Conservation (phyloP, 1,284 basidiomycete genomes). For the Somion occarium region DNA sequence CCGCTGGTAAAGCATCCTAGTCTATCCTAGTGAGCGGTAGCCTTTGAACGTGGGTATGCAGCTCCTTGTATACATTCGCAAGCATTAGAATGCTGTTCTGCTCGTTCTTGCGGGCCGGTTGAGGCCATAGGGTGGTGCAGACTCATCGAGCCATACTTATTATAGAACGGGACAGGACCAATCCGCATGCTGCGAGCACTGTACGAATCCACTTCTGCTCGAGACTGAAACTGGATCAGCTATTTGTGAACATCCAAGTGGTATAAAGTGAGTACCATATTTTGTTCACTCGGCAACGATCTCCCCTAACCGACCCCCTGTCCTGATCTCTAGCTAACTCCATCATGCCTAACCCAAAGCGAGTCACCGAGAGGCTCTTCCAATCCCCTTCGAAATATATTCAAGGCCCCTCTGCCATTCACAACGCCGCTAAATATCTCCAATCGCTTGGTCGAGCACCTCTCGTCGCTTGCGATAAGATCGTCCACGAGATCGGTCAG, state of each 20-base stretch:
- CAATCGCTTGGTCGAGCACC: conserved; percentile 24
- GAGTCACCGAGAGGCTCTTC: conserved; percentile 29
- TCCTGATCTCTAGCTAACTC: neutral
- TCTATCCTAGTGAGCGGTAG: too few relatives aligned
- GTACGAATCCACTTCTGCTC: neutral
- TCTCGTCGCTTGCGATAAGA: conserved; percentile 25
- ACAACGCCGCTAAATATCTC: conserved; percentile 29
- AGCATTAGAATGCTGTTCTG: too few relatives aligned
- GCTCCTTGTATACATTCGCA: too few relatives aligned
- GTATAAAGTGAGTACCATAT: neutral
- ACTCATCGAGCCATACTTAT: too few relatives aligned
- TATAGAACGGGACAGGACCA: too few relatives aligned
- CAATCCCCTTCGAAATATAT: conserved; percentile 35
- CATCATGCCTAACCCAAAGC: conserved; percentile 28
- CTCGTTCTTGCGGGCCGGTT: too few relatives aligned
- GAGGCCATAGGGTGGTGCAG: too few relatives aligned
- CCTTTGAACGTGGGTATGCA: too few relatives aligned
- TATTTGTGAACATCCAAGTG: neutral
- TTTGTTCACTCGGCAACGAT: neutral
- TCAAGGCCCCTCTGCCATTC: conserved; percentile 31
- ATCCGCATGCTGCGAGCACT: too few relatives aligned
- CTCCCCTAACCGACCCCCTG: neutral
- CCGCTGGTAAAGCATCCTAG: too few relatives aligned
- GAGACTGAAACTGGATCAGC: neutral
- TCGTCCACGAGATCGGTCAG: conserved; percentile 30